A percentile compares a stretch with the other conserved stretches of the same genome.
Evolutionary conservation across 176 grass and related monocot species (phyloP).

Genomic region (Oryza meridionalis): DNA sequence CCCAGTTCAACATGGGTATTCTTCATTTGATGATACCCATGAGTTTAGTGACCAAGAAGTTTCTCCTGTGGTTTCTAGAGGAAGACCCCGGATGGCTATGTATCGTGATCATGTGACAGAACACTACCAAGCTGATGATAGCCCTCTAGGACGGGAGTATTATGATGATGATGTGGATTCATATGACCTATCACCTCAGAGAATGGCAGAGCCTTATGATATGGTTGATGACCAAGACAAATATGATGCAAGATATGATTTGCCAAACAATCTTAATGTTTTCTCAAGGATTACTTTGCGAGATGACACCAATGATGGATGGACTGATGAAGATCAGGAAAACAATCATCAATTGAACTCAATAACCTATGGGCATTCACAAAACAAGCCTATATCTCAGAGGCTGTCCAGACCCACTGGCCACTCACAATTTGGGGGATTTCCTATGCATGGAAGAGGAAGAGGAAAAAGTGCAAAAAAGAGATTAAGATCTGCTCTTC

Average conservation of each 20-base stretch:
- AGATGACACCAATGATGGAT: slow-evolving; percentile 36
- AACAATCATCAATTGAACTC: slow-evolving; percentile 38
- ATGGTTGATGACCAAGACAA: slow-evolving; percentile 48
- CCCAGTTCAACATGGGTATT: slow-evolving; percentile 20
- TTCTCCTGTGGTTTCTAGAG: slow-evolving; percentile 50
- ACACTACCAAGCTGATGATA: slow-evolving; percentile 37
- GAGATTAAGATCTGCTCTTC: slow-evolving; percentile 38
- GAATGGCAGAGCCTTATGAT: slow-evolving; percentile 35
- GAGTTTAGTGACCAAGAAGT: slow-evolving; percentile 48
- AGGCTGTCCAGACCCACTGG: slow-evolving; percentile 43
- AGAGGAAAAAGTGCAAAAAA: slow-evolving; percentile 63
- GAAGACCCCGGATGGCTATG: slow-evolving; percentile 43
- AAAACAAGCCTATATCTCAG: slow-evolving; percentile 42
- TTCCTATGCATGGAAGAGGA: slow-evolving; percentile 48
- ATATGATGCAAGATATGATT: slow-evolving; percentile 47
- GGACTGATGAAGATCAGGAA: slow-evolving; percentile 32
- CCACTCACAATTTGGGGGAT: slow-evolving; percentile 30
- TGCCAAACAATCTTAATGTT: slow-evolving; percentile 44
- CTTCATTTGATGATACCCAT: slow-evolving; percentile 37
- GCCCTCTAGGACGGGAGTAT: slow-evolving; percentile 27
- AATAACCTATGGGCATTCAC: slow-evolving; percentile 29
- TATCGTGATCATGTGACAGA: slow-evolving; percentile 45
- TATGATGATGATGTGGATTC: slow-evolving; percentile 41
- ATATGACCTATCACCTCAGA: slow-evolving; percentile 47
- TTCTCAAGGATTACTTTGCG: slow-evolving; percentile 66